Percentiles rank a stretch among this genome's conserved stretches.
phyloP scores from a whole-genome alignment of 2,329 filamentous ascomycete species.

The Cladosporium sp. region DNA sequence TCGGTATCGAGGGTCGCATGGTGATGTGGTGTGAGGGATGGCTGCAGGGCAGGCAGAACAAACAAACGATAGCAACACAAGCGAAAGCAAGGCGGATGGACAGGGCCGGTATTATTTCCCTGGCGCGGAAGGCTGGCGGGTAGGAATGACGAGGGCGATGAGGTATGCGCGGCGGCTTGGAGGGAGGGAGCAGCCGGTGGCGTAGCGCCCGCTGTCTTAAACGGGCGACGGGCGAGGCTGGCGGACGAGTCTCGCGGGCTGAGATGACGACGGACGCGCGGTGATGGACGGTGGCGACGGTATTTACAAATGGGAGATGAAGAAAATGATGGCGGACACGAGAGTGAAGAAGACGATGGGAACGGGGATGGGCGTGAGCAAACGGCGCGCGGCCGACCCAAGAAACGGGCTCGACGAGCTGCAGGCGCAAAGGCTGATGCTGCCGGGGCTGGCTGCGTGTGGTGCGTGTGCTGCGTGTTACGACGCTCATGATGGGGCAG shows the following conservation, averaged over 20 bases:
- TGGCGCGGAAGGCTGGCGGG: constrained; percentile 2
- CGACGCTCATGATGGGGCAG: background rate
- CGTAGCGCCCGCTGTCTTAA: constrained; percentile 5
- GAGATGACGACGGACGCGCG: background rate
- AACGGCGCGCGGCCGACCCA: background rate
- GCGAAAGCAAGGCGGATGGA: background rate
- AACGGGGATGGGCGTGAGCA: background rate
- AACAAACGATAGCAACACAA: background rate
- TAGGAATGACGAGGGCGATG: constrained; percentile 10
- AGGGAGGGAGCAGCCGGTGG: constrained; percentile 1
- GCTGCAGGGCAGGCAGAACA: background rate
- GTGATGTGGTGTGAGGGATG: background rate
- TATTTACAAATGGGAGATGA: background rate
- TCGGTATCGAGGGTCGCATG: constrained; percentile 21
- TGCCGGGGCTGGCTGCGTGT: background rate
- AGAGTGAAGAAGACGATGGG: no score
- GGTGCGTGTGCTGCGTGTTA: background rate
- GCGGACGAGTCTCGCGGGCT: background rate
- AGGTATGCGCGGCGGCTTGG: constrained; percentile 1
- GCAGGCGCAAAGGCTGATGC: background rate
- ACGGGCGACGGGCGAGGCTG: background rate
- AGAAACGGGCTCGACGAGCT: background rate
- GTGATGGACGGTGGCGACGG: background rate
- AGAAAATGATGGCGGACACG: background rate
- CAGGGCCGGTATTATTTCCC: constrained; percentile 1